Evolutionary conservation across 768 basidiomycete genomes (phyloP), one percentile per base, ranked within the genome.

Genomic region (Leccinum uliginosum): DNA sequence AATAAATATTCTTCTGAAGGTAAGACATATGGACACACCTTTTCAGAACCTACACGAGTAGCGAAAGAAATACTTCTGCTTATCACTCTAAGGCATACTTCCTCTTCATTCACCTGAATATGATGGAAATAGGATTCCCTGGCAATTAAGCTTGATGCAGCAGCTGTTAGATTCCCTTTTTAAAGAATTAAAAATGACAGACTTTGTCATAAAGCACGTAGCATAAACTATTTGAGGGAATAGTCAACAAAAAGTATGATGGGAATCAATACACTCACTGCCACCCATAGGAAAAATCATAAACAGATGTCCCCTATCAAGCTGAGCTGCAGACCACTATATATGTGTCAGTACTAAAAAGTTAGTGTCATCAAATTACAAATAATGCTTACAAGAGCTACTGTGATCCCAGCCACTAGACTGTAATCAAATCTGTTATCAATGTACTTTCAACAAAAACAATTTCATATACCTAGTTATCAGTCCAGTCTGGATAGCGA

Each of bases 161-260:
- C 15, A 35, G 1, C 46, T 40, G 11, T 68, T 46, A 60, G 38
- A 23, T 6, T 15, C 4, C 5, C 24, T 8, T 34, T 21, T 23
- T 0, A 26, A 23, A 19, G 40, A 5, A 15, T 30, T 24, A 34
- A 4, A 34, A 26, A 15, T 2, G 6, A 55, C 69, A 51, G 12
- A 71, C 69, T 71, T 70, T 19, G 69, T 54, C 61, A 70, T 70
- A 2, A 70, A 53, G 32, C 71, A 70, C 44, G 23, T 21, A 27
- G 66, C 64, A 60, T 70, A 70, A 34, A 71, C 69, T 70, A 7
- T 47, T 48, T 32, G 10, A 44, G 12, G 3, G 6, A 24, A 55
- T n/a, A 9, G 0, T 52, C 26, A 23, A 2, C 15, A 9, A 47
- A 30, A 0, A 27, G 34, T 27, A 1, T 5, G 29, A 23, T 32